Percentiles rank a stretch among this genome's conserved stretches.
phyloP scores from a whole-genome alignment of 257 asterid genomes.

The Salvia splendens region DNA sequence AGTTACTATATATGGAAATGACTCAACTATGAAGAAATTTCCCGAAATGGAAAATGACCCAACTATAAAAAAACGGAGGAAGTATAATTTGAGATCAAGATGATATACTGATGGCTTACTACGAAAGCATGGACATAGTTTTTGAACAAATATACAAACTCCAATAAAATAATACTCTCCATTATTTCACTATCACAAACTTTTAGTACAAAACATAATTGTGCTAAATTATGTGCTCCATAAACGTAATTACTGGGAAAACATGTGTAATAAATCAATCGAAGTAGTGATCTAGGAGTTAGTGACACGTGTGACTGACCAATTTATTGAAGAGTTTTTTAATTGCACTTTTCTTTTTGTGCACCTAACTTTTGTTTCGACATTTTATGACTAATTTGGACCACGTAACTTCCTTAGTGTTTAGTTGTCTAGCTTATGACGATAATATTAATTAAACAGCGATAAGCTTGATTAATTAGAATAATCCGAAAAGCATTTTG shows the following conservation, averaged over 20 bases:
- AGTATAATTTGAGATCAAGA: too few relatives aligned
- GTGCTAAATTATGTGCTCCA: too few relatives aligned
- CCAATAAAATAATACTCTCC: too few relatives aligned
- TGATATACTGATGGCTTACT: too few relatives aligned
- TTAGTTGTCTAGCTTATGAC: slow-evolving; percentile 5
- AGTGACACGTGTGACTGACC: slow-evolving; percentile 17
- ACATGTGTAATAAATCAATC: background rate
- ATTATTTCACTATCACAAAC: too few relatives aligned
- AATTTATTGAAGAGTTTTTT: background rate
- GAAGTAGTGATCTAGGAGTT: background rate
- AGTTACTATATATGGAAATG: too few relatives aligned
- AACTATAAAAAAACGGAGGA: too few relatives aligned
- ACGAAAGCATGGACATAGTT: too few relatives aligned
- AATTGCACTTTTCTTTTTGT: background rate
- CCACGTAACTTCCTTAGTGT: slow-evolving; percentile 21
- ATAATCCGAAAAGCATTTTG: slow-evolving; percentile 32
- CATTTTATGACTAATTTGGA: slow-evolving; percentile 35
- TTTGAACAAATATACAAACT: too few relatives aligned
- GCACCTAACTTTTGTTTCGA: slow-evolving; percentile 34
- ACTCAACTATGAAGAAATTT: too few relatives aligned
- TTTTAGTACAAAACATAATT: too few relatives aligned
- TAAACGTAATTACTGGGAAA: background rate
- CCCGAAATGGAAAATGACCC: too few relatives aligned
- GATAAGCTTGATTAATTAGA: slow-evolving; percentile 39
- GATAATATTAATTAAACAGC: slow-evolving; percentile 32